Conservation (phyloP, 1,139 yeast genomes). For the Hyphopichia khmerensis region DNA sequence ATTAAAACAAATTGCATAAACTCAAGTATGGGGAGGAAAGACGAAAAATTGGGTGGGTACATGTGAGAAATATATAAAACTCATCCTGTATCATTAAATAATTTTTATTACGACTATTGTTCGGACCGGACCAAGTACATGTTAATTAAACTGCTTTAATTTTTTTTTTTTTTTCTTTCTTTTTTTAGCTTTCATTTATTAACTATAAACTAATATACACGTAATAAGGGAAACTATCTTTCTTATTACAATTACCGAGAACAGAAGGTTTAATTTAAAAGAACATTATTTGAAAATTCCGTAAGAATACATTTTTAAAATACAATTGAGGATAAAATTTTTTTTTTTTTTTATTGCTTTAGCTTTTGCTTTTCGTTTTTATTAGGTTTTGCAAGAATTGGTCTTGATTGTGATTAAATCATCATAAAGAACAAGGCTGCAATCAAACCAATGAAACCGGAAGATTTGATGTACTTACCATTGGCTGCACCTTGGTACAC, state of each 20-base stretch:
- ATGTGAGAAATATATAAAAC: background rate
- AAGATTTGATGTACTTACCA: slow-evolving; percentile 8
- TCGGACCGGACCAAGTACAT: background rate
- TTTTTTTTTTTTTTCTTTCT: too few species aligned
- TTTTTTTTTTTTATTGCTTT: background rate
- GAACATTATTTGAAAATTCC: too few species aligned
- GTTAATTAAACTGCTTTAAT: too few species aligned
- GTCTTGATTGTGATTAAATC: background rate
- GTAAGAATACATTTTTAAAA: background rate
- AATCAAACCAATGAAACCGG: slow-evolving; percentile 17
- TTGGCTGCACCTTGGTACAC: slow-evolving; percentile 22
- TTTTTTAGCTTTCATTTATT: too few species aligned
- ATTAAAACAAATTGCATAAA: too few species aligned
- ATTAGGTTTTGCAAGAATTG: background rate
- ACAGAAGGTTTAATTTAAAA: background rate
- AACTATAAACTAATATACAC: background rate
- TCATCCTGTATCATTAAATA: background rate
- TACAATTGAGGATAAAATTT: too few species aligned
- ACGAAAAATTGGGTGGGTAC: background rate
- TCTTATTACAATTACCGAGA: background rate
- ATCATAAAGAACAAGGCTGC: slow-evolving; percentile 14
- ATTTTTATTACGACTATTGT: background rate
- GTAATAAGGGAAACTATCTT: background rate
- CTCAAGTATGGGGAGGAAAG: too few species aligned
- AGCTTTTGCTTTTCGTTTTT: background rate